Evolutionary conservation across 2,329 filamentous ascomycete genomes (phyloP).

Genomic region (Phoma herbarum): DNA sequence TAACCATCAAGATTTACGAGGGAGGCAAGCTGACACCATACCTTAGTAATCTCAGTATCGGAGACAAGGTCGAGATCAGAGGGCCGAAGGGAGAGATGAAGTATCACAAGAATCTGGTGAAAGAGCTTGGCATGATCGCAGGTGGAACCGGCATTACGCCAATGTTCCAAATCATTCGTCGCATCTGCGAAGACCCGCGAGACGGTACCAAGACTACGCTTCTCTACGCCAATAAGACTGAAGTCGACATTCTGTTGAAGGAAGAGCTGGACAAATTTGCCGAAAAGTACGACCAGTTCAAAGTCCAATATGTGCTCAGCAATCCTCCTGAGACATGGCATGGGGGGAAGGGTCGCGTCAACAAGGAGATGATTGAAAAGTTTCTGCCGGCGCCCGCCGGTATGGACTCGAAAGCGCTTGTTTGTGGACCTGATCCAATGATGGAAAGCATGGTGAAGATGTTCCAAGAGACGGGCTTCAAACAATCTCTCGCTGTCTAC

Average conservation of each 20-base stretch:
- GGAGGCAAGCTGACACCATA: constrained; percentile 61
- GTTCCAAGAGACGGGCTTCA: constrained; percentile 24
- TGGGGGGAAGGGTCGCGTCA: constrained; percentile 37
- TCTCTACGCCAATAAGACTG: constrained; percentile 67
- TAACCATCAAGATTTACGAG: constrained; percentile 63
- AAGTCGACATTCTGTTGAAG: constrained; percentile 67
- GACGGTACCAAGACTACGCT: constrained; percentile 66
- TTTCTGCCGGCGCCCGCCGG: constrained; percentile 57
- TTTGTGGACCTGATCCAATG: constrained; percentile 64
- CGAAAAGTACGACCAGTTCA: constrained; percentile 62
- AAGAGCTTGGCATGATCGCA: constrained; percentile 64
- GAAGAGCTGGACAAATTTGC: constrained; percentile 65
- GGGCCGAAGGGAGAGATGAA: constrained; percentile 64
- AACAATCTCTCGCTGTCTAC: constrained; percentile 12
- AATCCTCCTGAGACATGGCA: constrained; percentile 25
- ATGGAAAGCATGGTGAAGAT: constrained; percentile 28
- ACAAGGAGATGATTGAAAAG: constrained; percentile 59
- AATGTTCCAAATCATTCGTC: constrained; percentile 69
- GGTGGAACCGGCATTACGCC: constrained; percentile 64
- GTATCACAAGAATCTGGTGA: constrained; percentile 31
- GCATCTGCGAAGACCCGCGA: constrained; percentile 67
- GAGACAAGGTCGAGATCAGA: constrained; percentile 62
- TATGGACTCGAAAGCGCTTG: constrained; percentile 61
- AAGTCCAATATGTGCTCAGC: constrained; percentile 64
- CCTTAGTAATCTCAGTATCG: constrained; percentile 56